Percentiles rank a stretch among this genome's conserved stretches.
Evolutionary conservation across 768 basidiomycete species (phyloP).

Genomic region (Russula sp.): DNA sequence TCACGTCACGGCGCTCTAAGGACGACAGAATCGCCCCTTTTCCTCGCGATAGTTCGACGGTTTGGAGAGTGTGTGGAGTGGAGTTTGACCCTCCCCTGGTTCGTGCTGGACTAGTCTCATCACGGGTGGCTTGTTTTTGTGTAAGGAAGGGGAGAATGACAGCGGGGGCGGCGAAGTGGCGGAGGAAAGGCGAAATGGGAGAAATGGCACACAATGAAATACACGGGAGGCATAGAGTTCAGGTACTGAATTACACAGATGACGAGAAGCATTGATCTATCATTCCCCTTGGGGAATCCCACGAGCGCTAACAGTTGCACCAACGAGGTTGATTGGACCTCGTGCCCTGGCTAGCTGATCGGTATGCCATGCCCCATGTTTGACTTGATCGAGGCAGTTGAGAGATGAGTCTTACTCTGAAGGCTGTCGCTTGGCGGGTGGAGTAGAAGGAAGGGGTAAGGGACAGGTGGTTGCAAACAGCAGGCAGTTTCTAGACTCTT

Average conservation of each 20-base stretch:
- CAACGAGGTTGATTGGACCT: not conserved
- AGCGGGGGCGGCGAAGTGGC: not conserved
- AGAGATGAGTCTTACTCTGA: not conserved
- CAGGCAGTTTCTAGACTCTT: not conserved
- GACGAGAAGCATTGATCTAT: not conserved
- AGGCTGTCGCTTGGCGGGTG: not conserved
- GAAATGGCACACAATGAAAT: not conserved
- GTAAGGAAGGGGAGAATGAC: not conserved
- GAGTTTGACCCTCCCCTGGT: not conserved
- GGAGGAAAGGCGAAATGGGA: not conserved
- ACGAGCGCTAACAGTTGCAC: not conserved
- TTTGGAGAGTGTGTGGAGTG: not conserved
- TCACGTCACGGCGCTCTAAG: constrained; percentile 3
- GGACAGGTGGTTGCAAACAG: not conserved
- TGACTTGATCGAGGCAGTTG: not conserved
- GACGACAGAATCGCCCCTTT: not conserved
- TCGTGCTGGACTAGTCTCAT: not conserved
- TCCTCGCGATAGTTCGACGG: not conserved
- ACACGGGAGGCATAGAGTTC: not conserved
- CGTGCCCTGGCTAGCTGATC: not conserved
- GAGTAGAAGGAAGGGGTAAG: not conserved
- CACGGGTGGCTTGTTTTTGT: not conserved
- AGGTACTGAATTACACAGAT: not conserved
- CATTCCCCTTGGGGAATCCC: not conserved
- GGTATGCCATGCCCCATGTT: not conserved